A percentile compares a stretch with the other conserved stretches of the same genome.
phyloP scores from a whole-genome alignment of 352 stramenopile species.

The Globisporangium nagaii region DNA sequence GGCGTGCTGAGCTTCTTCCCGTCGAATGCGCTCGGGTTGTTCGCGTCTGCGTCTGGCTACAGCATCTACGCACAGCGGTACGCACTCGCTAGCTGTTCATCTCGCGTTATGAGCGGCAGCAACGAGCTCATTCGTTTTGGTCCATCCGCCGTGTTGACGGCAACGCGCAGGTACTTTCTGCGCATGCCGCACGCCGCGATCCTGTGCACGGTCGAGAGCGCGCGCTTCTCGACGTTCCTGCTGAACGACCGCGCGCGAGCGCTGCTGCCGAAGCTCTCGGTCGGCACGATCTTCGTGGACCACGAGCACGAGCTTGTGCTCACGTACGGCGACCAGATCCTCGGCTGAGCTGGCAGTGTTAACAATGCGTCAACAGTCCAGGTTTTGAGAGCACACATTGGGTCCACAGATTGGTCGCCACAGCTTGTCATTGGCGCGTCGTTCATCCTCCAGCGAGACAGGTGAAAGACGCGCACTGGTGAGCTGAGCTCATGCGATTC shows the following conservation, averaged over 20 bases:
- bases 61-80: conserved; percentile 72
- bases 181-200: conserved; percentile 56
- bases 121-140: too few species aligned
- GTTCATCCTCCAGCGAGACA: too few species aligned
- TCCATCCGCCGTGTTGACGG: too few species aligned
- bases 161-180: conserved; percentile 60
- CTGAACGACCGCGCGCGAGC: conserved; percentile 55
- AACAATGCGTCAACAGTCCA: background rate
- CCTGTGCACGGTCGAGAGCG: conserved; percentile 48
- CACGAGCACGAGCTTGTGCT: conserved; percentile 62
- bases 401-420: too few species aligned
- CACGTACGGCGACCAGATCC: conserved; percentile 61
- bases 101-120: too few species aligned
- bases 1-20: conserved; percentile 51
- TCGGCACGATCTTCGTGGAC: conserved; percentile 58
- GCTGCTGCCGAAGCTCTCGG: conserved; percentile 56
- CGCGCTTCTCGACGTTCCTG: conserved; percentile 47
- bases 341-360: conserved; percentile 19
- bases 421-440: too few species aligned
- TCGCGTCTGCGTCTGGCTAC: conserved; percentile 70
- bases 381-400: too few species aligned
- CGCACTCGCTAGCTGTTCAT: background rate
- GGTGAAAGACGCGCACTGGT: too few species aligned
- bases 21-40: conserved; percentile 44
- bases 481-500: too few species aligned